Evolutionary conservation across 257 asterid genomes (phyloP), one percentile per base, ranked within the genome.

Genomic region (Anisodus tanguticus): DNA sequence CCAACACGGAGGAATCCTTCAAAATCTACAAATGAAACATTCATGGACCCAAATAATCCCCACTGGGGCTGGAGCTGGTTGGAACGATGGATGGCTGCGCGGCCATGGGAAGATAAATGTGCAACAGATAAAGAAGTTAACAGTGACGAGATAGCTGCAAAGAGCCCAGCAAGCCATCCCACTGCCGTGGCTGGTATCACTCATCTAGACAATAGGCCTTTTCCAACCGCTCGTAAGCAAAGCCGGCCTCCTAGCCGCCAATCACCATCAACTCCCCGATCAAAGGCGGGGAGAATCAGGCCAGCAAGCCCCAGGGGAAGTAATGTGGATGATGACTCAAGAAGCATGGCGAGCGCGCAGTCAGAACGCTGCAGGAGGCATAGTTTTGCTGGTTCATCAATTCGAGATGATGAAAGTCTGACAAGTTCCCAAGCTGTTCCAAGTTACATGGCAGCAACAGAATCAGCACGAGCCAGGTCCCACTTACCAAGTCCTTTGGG

Each of bases 51-150:
- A 35, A 88, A 85, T 58, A 92, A 92, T 87, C 98, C 98, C 41
- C 88, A 88, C 15, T 91, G 97, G 98, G 98, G 98, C 8, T 95
- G 98, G 98, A 93, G 93, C 83, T 95, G 97, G 98, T 81, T 93
- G 76, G 98, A 93, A 85, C 87, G 92, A 53, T 93, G 98, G 98
- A 93, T 93, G 97, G 95, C 98, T 37, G 83, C 94, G 39, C 90
- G 95, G 11, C 97, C 97, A 68, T 90, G 91, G 91, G 97, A 94
- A 81, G 88, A 83, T 15, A 89, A 90, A 41, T 86, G 72, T 81
- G 83, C 88, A 79, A 76, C 79, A 16, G 91, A 87, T 37, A 92
- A 90, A 90, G 98, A 93, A 57, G 84, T 16, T 16, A 89, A 79
- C 79, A 62, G 74, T 39, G 91, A 91, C 63, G 88, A 51, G 6